Percentiles rank a stretch among this genome's conserved stretches.
phyloP scores from a whole-genome alignment of 495 filamentous ascomycete species.

The Tirmania nivea region DNA sequence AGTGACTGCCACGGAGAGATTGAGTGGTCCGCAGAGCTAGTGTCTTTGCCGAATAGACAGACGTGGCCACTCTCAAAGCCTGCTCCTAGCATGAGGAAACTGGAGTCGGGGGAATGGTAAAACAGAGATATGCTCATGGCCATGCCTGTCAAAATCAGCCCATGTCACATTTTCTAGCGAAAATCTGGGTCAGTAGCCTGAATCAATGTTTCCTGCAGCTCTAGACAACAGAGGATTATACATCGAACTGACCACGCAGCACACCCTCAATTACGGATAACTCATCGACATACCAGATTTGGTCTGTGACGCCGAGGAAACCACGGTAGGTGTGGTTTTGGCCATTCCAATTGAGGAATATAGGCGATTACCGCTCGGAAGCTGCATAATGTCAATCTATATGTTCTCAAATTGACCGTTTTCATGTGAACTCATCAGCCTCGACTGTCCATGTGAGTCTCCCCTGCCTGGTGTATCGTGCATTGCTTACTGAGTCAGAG shows the following conservation, averaged over 20 bases:
- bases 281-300: no score
- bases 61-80: slow-evolving; percentile 76
- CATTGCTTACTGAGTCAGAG: slow-evolving; percentile 40
- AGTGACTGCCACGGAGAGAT: slow-evolving; percentile 33
- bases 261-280: no score
- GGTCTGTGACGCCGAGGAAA: no score
- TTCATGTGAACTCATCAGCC: no score
- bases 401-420: slow-evolving; percentile 1
- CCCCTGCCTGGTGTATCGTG: no score
- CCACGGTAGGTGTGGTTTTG: neutral
- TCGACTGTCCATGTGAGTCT: neutral
- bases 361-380: slow-evolving; percentile 48
- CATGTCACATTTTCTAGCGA: no score
- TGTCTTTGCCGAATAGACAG: slow-evolving; percentile 30
- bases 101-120: neutral
- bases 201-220: no score
- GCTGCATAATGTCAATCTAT: slow-evolving; percentile 65
- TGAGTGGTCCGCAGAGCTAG: slow-evolving; percentile 1
- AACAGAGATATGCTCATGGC: slow-evolving; percentile 63
- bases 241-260: no score
- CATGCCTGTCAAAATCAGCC: slow-evolving; percentile 35
- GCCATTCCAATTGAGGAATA: slow-evolving; percentile 27
- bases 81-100: slow-evolving; percentile 33
- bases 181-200: no score
- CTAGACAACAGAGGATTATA: no score